A percentile compares a stretch with the other conserved stretches of the same genome.
phyloP scores from a whole-genome alignment of 2,329 filamentous ascomycete genomes.

The Lachnellula suecica region DNA sequence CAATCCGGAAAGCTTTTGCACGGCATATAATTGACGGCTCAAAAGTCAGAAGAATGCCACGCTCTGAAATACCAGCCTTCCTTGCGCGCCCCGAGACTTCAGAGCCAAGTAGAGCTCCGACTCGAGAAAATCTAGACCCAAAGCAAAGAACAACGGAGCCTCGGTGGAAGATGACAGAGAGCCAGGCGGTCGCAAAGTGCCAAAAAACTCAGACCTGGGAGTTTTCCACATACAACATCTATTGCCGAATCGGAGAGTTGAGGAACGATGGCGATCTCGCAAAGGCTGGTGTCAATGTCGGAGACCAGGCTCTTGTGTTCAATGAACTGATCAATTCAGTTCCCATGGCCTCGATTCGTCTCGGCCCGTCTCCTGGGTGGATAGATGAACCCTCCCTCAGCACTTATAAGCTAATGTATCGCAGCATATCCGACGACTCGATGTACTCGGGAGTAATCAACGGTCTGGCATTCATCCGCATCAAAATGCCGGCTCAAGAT shows the following conservation, averaged over 20 bases:
- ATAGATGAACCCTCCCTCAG: background rate
- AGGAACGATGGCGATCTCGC: slow-evolving; percentile 29
- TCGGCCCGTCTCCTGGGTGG: slow-evolving; percentile 18
- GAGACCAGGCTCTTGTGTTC: slow-evolving; percentile 17
- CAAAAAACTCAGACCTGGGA: slow-evolving; percentile 23
- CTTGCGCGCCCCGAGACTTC: slow-evolving; percentile 8
- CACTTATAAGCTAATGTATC: slow-evolving; percentile 10
- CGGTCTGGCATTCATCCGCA: slow-evolving; percentile 14
- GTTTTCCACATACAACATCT: slow-evolving; percentile 18
- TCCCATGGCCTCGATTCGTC: slow-evolving; percentile 29
- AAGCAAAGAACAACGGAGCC: background rate
- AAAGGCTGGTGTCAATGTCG: slow-evolving; percentile 20
- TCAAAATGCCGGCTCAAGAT: slow-evolving; percentile 8
- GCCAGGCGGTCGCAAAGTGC: background rate
- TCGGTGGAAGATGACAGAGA: background rate
- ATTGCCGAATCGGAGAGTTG: slow-evolving; percentile 26
- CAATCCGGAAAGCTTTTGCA: slow-evolving; percentile 7
- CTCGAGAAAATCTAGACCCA: slow-evolving; percentile 2
- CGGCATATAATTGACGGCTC: slow-evolving; percentile 17
- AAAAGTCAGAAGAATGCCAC: slow-evolving; percentile 16
- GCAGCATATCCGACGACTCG: background rate
- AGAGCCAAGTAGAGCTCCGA: background rate
- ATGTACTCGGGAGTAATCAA: background rate
- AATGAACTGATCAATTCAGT: slow-evolving; percentile 25
- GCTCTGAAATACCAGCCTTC: slow-evolving; percentile 15